Evolutionary conservation across 2,329 filamentous ascomycete genomes (phyloP).

Genomic region (Colletotrichum theobromicola): DNA sequence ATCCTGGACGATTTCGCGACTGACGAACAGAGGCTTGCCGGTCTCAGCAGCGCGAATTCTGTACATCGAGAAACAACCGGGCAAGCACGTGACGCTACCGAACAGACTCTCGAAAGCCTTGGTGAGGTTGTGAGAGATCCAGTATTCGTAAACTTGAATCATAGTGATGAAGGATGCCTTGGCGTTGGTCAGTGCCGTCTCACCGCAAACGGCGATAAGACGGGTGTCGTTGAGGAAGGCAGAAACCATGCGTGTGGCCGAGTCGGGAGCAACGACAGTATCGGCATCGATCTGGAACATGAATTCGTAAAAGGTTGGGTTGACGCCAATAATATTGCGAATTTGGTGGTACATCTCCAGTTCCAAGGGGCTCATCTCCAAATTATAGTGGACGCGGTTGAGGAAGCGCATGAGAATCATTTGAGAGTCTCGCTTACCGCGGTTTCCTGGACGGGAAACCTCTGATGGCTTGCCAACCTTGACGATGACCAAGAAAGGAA

Average conservation of each 20-base stretch:
- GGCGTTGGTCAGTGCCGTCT: conserved; percentile 91
- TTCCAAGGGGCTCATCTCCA: conserved; percentile 94
- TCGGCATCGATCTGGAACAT: conserved; percentile 97
- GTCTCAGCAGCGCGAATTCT: conserved; percentile 92
- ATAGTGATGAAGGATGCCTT: conserved; percentile 95
- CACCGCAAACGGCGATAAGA: conserved; percentile 92
- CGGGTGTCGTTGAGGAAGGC: conserved; percentile 91
- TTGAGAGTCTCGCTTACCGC: conserved; percentile 98
- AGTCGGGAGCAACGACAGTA: conserved; percentile 89
- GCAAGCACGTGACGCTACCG: conserved; percentile 95
- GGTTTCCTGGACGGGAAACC: conserved; percentile 91
- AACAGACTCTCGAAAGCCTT: conserved; percentile 99
- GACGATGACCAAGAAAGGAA: conserved; percentile 95
- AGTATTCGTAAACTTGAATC: conserved; percentile 99
- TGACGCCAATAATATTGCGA: conserved; percentile 97
- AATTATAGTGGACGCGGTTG: conserved; percentile 97
- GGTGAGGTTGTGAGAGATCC: conserved; percentile 95
- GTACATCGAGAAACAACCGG: conserved; percentile 99
- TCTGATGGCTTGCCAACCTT: conserved; percentile 99
- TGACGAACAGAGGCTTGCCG: conserved; percentile 96
- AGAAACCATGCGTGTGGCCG: conserved; percentile 89
- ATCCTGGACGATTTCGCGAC: conserved; percentile 84
- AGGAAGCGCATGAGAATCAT: conserved; percentile 99
- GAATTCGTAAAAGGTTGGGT: conserved; percentile 98
- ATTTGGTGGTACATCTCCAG: conserved; percentile 99